Evolutionary conservation across 345 rosid species (phyloP).

Genomic region (Diplotaxis tenuifolia): DNA sequence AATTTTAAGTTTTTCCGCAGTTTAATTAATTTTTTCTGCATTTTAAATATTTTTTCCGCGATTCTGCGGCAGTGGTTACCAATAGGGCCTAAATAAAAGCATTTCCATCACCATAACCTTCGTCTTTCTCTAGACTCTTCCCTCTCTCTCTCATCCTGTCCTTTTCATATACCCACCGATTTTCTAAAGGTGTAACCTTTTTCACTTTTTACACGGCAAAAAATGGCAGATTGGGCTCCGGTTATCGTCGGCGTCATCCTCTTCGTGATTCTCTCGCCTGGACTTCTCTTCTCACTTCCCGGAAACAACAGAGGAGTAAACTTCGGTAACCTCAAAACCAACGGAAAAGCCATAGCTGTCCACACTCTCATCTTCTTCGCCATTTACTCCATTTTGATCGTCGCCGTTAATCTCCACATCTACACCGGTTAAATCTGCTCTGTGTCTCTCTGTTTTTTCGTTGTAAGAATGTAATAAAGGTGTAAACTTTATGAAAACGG

Average conservation of each 20-base stretch:
- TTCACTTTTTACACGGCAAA: background rate
- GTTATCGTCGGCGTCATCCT: conserved; percentile 75
- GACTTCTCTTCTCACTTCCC: conserved; percentile 77
- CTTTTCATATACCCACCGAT: conserved; percentile 7
- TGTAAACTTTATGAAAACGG: conserved; percentile 7
- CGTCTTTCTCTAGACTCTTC: conserved; percentile 13
- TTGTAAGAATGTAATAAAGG: conserved; percentile 7
- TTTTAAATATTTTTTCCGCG: too few species aligned
- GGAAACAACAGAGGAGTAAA: conserved; percentile 62
- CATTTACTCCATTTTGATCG: conserved; percentile 59
- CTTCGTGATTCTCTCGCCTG: conserved; percentile 80
- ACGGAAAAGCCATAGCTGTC: conserved; percentile 77
- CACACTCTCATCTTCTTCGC: conserved; percentile 88
- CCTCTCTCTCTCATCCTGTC: background rate
- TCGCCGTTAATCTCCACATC: conserved; percentile 81
- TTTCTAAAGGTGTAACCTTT: conserved; percentile 14
- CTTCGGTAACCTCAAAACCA: conserved; percentile 82
- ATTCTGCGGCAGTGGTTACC: too few species aligned
- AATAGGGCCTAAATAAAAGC: too few species aligned
- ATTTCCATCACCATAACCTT: background rate
- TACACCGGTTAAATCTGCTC: conserved; percentile 48
- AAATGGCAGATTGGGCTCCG: conserved; percentile 98
- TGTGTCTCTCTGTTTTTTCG: background rate
- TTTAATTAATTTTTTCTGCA: too few species aligned
- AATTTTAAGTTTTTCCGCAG: too few species aligned